Evolutionary conservation across 23 red algal genomes (phyloP).

Genomic region (Gracilaria caudata): DNA sequence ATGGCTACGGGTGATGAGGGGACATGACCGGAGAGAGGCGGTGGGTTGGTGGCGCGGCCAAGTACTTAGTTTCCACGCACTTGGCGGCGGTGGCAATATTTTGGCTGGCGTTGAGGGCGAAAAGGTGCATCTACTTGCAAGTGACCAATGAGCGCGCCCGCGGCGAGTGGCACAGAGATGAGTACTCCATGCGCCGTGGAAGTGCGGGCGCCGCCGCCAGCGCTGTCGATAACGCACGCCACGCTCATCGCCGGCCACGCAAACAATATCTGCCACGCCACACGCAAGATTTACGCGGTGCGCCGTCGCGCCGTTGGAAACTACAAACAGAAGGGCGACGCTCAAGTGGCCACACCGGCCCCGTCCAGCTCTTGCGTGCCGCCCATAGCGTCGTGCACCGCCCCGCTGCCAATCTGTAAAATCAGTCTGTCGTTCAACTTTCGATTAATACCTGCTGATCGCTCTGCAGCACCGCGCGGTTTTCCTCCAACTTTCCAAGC

Average conservation of each 20-base stretch:
- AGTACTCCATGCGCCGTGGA: not conserved
- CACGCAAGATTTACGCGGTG: too few relatives aligned
- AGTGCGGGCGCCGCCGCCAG: too few relatives aligned
- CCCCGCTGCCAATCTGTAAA: not conserved
- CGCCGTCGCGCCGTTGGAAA: too few relatives aligned
- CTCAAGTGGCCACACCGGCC: not conserved
- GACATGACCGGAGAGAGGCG: not conserved
- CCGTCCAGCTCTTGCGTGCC: not conserved
- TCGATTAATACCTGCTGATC: constrained; percentile 49
- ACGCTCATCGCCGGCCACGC: too few relatives aligned
- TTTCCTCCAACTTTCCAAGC: constrained; percentile 55
- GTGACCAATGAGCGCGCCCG: not conserved
- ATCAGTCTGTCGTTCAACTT: constrained; percentile 59
- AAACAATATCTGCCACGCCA: too few relatives aligned
- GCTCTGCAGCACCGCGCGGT: constrained; percentile 35
- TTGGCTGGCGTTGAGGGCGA: not conserved
- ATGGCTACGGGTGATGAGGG: not conserved
- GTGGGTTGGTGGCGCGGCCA: not conserved
- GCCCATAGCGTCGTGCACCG: not conserved
- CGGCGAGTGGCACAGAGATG: not conserved
- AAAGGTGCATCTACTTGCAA: constrained; percentile 31
- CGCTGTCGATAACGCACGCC: too few relatives aligned
- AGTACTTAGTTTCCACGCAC: constrained; percentile 37
- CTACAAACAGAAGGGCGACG: too few relatives aligned
- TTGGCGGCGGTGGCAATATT: constrained; percentile 11